Evolutionary conservation across 2,329 filamentous ascomycete species (phyloP), one percentile per base, ranked within the genome.

Genomic region (Xylariaceae sp.): DNA sequence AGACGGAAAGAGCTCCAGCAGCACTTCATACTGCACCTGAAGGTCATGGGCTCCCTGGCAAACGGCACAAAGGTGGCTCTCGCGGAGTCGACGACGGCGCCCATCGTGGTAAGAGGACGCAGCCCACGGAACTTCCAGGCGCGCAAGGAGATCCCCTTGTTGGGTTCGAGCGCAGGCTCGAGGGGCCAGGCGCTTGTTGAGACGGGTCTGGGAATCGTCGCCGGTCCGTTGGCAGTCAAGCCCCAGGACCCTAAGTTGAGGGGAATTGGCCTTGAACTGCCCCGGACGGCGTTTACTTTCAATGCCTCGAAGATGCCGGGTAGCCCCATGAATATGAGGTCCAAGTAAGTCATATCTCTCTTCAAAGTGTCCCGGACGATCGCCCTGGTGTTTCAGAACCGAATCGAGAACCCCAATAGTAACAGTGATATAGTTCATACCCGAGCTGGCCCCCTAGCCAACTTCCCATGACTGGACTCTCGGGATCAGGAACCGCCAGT

Each of bases 61-160:
- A 94, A 90, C 62, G 91, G 91, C n/a, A 82, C 82, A 39, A 96
- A 92, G 73, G 82, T 91, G 39, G 82, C 90, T 6, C 81, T 97
- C 55, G 89, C 88, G 55, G 92, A 97, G 74, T 86, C 91, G 13
- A 87, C 87, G 35, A 97, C 93, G 0, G 89, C 91, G 0, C 90
- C 93, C 1, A 93, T 97, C 67, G 95, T 97, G 57, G 93, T 97
- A 35, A 88, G 93, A 62, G 93, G 93, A 42, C 85, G 93, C 68
- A 97, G 92, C 74, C 93, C 93, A 3, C 84, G 93, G 44, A 97
- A 97, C 74, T 97, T 97, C 74, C 92, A 96, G 74, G 89, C 92
- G 8, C 83, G 93, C 55, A 97, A 96, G 74, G 93, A 97, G 73
- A 88, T 96, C 62, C 92, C 93, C 2, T 81, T 97, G 51, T 83